These are phyloP conservation scores for Phytopythium montanum DNA, from an alignment of 352 stramenopile species.

Conservation along the genomic window DNA sequence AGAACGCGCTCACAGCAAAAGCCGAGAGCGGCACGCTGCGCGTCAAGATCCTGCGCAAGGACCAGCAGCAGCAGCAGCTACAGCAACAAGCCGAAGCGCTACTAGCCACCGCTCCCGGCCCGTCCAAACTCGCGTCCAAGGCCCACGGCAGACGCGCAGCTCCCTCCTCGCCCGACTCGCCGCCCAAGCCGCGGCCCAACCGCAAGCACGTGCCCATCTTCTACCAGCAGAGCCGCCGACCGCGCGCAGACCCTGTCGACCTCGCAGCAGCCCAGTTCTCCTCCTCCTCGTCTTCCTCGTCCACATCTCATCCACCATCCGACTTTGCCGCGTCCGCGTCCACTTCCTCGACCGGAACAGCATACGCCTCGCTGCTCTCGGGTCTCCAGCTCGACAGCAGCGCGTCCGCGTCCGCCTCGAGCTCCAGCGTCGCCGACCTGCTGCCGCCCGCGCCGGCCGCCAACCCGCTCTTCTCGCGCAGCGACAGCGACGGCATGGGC, in stretches of 20 bases:
- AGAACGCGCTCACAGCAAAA: slow-evolving; percentile 72
- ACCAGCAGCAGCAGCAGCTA: slow-evolving; percentile 4
- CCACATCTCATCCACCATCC: slow-evolving; percentile 12
- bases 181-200: slow-evolving; percentile 73
- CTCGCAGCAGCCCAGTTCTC: not conserved
- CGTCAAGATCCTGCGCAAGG: slow-evolving; percentile 73
- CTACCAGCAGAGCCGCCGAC: slow-evolving; percentile 49
- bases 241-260: slow-evolving; percentile 8
- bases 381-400: slow-evolving; percentile 26
- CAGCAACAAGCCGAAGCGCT: not conserved
- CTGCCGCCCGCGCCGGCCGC: slow-evolving; percentile 19
- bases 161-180: slow-evolving; percentile 25
- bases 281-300: slow-evolving; percentile 29
- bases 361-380: slow-evolving; percentile 23
- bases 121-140: slow-evolving; percentile 2
- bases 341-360: slow-evolving; percentile 26
- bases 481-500: slow-evolving; percentile 46
- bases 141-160: not conserved
- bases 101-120: not conserved
- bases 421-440: slow-evolving; percentile 10
- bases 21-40: slow-evolving; percentile 70
- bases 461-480: slow-evolving; percentile 58
- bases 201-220: slow-evolving; percentile 83
- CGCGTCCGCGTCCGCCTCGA: not conserved
- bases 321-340: slow-evolving; percentile 15